A percentile compares a stretch with the other conserved stretches of the same genome.
These are phyloP conservation scores for Crithidia sp. DNA, from an alignment of 208 protist species.

Conservation along the genomic window DNA sequence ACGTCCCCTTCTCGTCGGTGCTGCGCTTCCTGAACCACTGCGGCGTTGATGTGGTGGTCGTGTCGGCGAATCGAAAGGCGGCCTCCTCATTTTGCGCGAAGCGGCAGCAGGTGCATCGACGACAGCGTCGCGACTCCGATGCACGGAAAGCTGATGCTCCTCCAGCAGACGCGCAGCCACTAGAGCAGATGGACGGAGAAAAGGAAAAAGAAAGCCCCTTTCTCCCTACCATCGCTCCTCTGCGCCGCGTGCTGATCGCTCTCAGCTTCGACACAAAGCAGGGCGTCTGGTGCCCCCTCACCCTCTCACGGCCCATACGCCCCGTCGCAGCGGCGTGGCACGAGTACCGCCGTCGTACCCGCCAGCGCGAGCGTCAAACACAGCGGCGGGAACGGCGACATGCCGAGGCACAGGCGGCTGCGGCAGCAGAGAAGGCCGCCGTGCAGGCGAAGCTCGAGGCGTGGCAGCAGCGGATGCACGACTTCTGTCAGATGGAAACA, in stretches of 20 bases:
- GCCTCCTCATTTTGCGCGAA: constrained; percentile 55
- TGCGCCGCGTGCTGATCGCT: constrained; percentile 43
- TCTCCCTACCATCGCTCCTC: constrained; percentile 3
- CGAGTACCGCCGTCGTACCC: neutral
- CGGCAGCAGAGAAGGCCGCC: constrained; percentile 6
- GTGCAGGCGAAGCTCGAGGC: constrained; percentile 20
- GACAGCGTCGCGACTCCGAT: neutral
- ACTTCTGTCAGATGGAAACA: neutral
- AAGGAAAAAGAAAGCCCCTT: neutral
- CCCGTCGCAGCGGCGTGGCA: constrained; percentile 29
- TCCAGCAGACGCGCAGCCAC: neutral
- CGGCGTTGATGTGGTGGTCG: constrained; percentile 55
- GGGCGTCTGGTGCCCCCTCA: constrained; percentile 60
- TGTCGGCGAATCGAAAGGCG: constrained; percentile 35
- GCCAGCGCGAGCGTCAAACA: neutral
- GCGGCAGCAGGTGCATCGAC: constrained; percentile 27
- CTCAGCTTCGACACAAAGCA: constrained; percentile 54
- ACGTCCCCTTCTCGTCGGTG: constrained; percentile 34
- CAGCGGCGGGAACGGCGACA: constrained; percentile 14
- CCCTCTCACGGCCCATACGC: constrained; percentile 36
- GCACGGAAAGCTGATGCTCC: neutral
- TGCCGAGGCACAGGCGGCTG: constrained; percentile 15
- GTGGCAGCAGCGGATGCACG: constrained; percentile 19
- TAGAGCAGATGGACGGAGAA: neutral
- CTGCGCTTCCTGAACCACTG: constrained; percentile 52